Evolutionary conservation across 768 basidiomycete genomes (phyloP), one percentile per base, ranked within the genome.

Genomic region (Rhizopogon vesiculosus): DNA sequence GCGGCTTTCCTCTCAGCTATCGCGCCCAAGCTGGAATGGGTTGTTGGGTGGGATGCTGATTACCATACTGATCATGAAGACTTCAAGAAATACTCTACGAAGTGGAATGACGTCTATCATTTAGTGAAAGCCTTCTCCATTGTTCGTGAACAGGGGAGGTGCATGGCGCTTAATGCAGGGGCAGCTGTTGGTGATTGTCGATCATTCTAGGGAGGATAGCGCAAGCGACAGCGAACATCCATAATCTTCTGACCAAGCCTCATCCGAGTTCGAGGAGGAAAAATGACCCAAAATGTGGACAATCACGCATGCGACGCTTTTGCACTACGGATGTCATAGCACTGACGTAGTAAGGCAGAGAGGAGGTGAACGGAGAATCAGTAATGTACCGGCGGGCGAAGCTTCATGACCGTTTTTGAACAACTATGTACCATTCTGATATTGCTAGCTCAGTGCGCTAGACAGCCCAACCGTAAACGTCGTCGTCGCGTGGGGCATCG

Each of bases 1-100:
- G 67, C 67, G 0, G 53, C 60, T 2, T 68, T 66, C 18, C 7
- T 68, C n/a, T 70, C 67, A n/a, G 61, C 61, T 0, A 58, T 69
- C 25, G 69, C 67, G 1, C 67, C 67, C 2, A 69, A 70, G 1
- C 0, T 70, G 1, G 61, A 65, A 22, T 62, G 63, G 38, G 63
- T 69, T 50, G 57, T 45, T 4, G 66, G 61, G 35, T 69, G 67
- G 68, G 61, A 7, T 19, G 8, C 2, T 16, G 4, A 33, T 12
- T 19, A 6, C 18, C 8, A 22, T 22, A 16, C 12, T 4, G 16
- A 22, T 7, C 10, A 29, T 18, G 16, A 3, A 66, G 18, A 51
- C 19, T 22, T 19, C 9, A 63, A 69, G 5, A 68, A 62, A 56
- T 69, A 68, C 43, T 35, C 29, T 31, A 53, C 46, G 41, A 28